phyloP scores from a whole-genome alignment of 148 eudicot genomes.

The Chenopodium berlandieri region DNA sequence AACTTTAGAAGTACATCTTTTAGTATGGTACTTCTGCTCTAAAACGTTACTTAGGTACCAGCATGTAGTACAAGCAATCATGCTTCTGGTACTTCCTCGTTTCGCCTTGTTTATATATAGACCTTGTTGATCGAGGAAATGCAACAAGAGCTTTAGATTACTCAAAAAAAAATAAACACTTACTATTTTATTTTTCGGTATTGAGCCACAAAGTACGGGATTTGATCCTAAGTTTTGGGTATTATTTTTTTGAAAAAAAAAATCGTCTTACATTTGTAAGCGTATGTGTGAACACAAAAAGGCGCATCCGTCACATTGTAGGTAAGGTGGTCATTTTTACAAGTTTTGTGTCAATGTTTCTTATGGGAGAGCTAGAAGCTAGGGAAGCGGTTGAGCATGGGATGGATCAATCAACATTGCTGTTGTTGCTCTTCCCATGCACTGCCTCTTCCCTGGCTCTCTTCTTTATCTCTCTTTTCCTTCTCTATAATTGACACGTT shows the following conservation, averaged over 20 bases:
- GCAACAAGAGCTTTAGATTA: neutral
- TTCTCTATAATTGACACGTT: neutral
- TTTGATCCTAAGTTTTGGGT: neutral
- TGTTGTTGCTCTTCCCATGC: slow-evolving; percentile 52
- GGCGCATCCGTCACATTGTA: neutral
- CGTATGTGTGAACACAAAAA: no score
- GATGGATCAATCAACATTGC: slow-evolving; percentile 32
- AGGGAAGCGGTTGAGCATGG: slow-evolving; percentile 54
- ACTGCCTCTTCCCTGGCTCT: slow-evolving; percentile 83
- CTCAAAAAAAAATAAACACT: neutral
- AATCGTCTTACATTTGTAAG: neutral
- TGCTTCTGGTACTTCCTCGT: neutral
- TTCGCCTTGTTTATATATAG: neutral
- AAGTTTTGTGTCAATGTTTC: neutral
- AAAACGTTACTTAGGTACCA: neutral
- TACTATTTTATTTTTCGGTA: no score
- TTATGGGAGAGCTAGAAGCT: slow-evolving; percentile 22
- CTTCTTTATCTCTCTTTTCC: slow-evolving; percentile 11
- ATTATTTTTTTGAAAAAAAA: neutral
- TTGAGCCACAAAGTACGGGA: neutral
- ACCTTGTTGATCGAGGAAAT: neutral
- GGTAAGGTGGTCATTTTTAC: neutral
- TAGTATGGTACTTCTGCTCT: neutral
- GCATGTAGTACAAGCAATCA: slow-evolving; percentile 20
- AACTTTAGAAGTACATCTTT: neutral